Conservation (phyloP, 495 filamentous ascomycete genomes). For the Podospora bellae-mahoneyi region DNA sequence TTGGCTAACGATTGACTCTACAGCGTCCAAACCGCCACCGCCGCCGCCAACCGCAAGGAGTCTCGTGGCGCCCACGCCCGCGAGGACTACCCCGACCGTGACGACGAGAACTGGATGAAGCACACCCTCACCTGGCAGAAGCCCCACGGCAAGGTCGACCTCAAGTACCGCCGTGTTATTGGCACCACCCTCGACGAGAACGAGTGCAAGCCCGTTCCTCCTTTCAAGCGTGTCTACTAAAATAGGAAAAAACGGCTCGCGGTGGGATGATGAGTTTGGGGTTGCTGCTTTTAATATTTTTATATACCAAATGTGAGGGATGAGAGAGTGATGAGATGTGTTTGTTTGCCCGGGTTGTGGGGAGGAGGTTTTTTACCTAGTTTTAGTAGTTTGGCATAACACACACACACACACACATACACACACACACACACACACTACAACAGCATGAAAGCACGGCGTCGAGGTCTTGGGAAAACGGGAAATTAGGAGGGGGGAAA, state of each 20-base stretch:
- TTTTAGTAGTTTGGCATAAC: not conserved
- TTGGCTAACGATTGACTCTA: constrained; percentile 5
- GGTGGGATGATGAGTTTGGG: not conserved
- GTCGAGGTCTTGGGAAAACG: constrained; percentile 10
- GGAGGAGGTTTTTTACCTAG: not conserved
- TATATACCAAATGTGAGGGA: constrained; percentile 5
- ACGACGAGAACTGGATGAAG: constrained; percentile 98
- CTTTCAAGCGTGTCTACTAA: constrained; percentile 84
- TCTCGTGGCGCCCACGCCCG: constrained; percentile 91
- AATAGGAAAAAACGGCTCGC: not conserved
- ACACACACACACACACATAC: not conserved
- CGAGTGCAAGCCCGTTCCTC: constrained; percentile 84
- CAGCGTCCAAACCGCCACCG: constrained; percentile 76
- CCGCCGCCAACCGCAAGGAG: constrained; percentile 87
- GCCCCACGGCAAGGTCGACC: constrained; percentile 72
- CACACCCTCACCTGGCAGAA: constrained; percentile 91
- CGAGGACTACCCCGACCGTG: constrained; percentile 90
- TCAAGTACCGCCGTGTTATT: constrained; percentile 75
- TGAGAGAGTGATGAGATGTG: not conserved
- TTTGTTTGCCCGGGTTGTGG: not conserved
- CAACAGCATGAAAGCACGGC: not conserved
- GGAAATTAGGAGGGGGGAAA: not conserved
- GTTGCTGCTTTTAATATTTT: constrained; percentile 2
- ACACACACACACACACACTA: not conserved
- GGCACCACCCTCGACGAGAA: constrained; percentile 77